Evolutionary conservation across 1,284 basidiomycete genomes (phyloP), one percentile per base, ranked within the genome.

Genomic region (Malassezia pachydermatis): DNA sequence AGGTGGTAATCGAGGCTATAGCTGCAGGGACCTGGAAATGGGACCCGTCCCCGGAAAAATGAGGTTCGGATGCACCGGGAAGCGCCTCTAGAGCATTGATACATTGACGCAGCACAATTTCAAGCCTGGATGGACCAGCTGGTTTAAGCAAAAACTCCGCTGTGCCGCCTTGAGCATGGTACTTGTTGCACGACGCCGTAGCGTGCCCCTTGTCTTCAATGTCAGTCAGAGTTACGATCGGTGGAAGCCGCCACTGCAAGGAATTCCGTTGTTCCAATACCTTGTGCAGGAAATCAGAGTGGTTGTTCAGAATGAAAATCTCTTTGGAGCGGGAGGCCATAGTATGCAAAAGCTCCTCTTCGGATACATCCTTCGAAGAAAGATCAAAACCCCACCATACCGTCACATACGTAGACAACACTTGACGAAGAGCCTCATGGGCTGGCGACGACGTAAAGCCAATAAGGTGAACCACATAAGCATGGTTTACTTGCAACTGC

Each of bases 71-170:
- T n/a, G n/a, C n/a, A n/a, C n/a, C n/a, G n/a, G n/a, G n/a, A n/a
- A n/a, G n/a, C n/a, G n/a, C n/a, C n/a, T n/a, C n/a, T n/a, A n/a
- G n/a, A n/a, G n/a, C n/a, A n/a, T n/a, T n/a, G n/a, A n/a, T n/a
- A 17, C 34, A 36, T 20, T 13, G 9, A n/a, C 19, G 81, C 44
- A 92, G 75, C 5, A 82, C 78, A 13, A 77, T 70, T 28, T 81
- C 78, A 45, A 94, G 76, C 25, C 83, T 80, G 41, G 80, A 80
- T 0, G 88, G 89, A 1, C 88, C 88, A 23, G 82, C 82, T 3
- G 89, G 89, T 72, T 95, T 95, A 77, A 84, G 86, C 19, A 92
- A 74, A 30, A 88, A 77, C 13, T 86, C 80, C 70, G 84, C 86
- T 71, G 87, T 84, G 24, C 88, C 88, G 16, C 88, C 88, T n/a